Evolutionary conservation across 192 early-diverging fungal genomes (phyloP).

Genomic region (Backusella luteola): DNA sequence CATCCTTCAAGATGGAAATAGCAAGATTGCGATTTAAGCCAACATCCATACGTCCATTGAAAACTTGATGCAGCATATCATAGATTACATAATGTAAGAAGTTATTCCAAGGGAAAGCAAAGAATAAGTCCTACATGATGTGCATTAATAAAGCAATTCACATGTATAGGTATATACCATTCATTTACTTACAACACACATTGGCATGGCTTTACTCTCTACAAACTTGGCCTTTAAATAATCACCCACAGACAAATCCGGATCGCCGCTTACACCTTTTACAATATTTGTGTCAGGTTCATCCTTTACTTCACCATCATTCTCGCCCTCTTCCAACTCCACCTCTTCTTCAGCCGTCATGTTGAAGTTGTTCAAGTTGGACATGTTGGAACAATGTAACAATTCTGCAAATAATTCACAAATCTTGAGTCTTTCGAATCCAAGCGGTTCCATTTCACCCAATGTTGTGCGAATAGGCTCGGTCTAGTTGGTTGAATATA

Average conservation of each 20-base stretch:
- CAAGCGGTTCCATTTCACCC: constrained; percentile 79
- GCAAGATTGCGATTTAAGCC: constrained; percentile 58
- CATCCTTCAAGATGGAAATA: constrained; percentile 79
- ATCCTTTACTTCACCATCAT: background rate
- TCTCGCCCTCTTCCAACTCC: background rate
- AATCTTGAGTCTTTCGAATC: constrained; percentile 93
- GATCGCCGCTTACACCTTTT: constrained; percentile 17
- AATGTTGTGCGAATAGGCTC: constrained; percentile 73
- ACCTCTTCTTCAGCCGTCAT: constrained; percentile 18
- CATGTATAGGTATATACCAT: background rate
- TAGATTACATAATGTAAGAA: constrained; percentile 98
- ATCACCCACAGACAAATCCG: constrained; percentile 63
- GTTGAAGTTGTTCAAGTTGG: constrained; percentile 56
- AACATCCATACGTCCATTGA: constrained; percentile 82
- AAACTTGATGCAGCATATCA: constrained; percentile 98
- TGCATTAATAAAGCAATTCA: background rate
- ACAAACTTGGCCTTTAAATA: constrained; percentile 70
- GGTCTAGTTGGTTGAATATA: constrained; percentile 19
- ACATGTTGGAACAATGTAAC: constrained; percentile 88
- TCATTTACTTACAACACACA: constrained; percentile 45
- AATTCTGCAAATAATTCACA: constrained; percentile 99
- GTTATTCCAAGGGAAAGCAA: constrained; percentile 96
- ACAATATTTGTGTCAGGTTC: background rate
- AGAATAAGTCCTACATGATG: constrained; percentile 75
- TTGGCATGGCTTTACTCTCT: constrained; percentile 61